Conservation (phyloP, 257 asterid genomes). For the Coffea eugenioides region DNA sequence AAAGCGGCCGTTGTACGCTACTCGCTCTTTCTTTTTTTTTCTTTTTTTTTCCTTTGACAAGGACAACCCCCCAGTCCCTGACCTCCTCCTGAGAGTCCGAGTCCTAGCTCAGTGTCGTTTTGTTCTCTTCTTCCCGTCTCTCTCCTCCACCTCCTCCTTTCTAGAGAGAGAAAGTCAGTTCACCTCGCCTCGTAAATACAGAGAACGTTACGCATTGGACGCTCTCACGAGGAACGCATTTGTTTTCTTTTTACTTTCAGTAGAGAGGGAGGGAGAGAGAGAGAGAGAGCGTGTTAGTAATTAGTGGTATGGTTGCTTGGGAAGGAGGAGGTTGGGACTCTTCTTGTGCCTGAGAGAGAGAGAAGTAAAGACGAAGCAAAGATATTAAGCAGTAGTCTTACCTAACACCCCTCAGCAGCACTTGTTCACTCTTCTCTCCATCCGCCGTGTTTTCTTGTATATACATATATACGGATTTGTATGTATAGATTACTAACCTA, state of each 20-base stretch:
- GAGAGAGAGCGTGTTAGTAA: conserved; percentile 12
- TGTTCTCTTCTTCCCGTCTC: background rate
- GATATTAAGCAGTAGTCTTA: background rate
- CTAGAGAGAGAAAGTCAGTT: background rate
- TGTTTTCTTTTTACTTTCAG: conserved; percentile 13
- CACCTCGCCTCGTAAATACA: conserved; percentile 12
- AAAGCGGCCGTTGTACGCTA: conserved; percentile 24
- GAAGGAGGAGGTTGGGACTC: conserved; percentile 3
- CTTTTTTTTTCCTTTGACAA: background rate
- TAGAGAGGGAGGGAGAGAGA: conserved; percentile 11
- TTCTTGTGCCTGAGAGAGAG: background rate
- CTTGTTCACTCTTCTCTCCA: background rate
- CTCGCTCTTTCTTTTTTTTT: background rate
- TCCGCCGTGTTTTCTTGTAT: conserved; percentile 11
- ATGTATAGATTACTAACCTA: background rate
- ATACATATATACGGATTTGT: background rate
- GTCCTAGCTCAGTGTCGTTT: background rate
- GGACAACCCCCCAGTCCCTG: background rate
- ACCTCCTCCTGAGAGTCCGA: background rate
- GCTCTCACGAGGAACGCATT: conserved; percentile 55
- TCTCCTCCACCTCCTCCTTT: background rate
- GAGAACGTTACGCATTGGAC: conserved; percentile 37
- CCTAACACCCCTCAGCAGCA: too few species aligned
- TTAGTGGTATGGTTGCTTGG: background rate
- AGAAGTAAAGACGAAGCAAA: conserved; percentile 43